phyloP scores from a whole-genome alignment of 2,329 filamentous ascomycete genomes.

The Ilyonectria robusta region DNA sequence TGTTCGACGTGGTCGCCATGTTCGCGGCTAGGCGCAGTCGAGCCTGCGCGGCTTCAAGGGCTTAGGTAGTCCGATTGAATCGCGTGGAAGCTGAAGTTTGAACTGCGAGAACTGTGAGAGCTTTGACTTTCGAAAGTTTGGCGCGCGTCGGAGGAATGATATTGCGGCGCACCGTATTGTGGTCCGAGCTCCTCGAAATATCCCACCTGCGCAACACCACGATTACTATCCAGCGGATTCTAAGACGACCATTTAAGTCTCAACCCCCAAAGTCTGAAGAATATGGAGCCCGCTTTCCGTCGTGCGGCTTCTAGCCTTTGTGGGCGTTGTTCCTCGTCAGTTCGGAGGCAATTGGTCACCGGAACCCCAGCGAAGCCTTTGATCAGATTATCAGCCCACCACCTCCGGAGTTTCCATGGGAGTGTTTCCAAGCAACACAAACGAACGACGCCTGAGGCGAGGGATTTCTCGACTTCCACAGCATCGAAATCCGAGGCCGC shows the following conservation, averaged over 20 bases:
- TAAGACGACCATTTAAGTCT: slow-evolving; percentile 29
- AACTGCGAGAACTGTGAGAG: slow-evolving; percentile 43
- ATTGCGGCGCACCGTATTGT: slow-evolving; percentile 50
- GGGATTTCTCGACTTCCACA: slow-evolving; percentile 52
- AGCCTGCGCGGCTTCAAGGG: slow-evolving; percentile 63
- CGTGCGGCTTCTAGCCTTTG: slow-evolving; percentile 58
- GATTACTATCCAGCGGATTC: slow-evolving; percentile 32
- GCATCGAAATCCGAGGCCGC: slow-evolving; percentile 47
- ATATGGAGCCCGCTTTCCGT: slow-evolving; percentile 59
- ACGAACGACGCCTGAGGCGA: slow-evolving; percentile 32
- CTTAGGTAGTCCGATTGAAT: slow-evolving; percentile 46
- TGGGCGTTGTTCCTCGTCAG: slow-evolving; percentile 56
- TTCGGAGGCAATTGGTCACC: slow-evolving; percentile 49
- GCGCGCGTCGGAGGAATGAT: slow-evolving; percentile 52
- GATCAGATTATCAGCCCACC: slow-evolving; percentile 49
- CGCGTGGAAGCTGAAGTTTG: slow-evolving; percentile 46
- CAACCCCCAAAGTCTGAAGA: slow-evolving; percentile 27
- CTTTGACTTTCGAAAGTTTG: slow-evolving; percentile 52
- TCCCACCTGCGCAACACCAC: slow-evolving; percentile 45
- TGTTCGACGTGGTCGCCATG: slow-evolving; percentile 98
- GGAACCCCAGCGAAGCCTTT: slow-evolving; percentile 43
- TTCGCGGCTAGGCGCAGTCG: slow-evolving; percentile 64
- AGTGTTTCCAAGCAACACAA: slow-evolving; percentile 43
- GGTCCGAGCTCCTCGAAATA: slow-evolving; percentile 52
- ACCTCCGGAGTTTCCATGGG: slow-evolving; percentile 50